Base-by-base conservation (phyloP, 148 eudicot genomes). In the Vaccinium macrocarpon region DNA sequence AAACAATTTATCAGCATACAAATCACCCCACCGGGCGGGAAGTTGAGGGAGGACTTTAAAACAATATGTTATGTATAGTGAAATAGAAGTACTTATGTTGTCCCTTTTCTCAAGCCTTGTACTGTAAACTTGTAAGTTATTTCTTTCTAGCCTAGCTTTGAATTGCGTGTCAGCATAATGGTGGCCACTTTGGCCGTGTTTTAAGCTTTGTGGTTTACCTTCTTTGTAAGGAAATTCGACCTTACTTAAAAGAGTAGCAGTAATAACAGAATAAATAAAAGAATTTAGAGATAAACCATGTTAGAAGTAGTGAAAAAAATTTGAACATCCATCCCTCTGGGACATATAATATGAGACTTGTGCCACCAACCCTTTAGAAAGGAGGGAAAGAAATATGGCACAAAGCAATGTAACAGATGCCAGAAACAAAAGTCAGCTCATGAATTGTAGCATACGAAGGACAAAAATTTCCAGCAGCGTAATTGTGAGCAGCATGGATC, bases 391-490 rank as follows among this genome's bases (percentile, higher is more conserved):
- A 68, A 68, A 68, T 29, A 15, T 38, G 27, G 38, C 73, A 68
- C 49, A 35, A 72, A 72, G 48, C 76, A 38, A 19, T 16, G 76
- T 72, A 7, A 72, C 50, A 72, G 23, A 72, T 72, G 76, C 49
- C 76, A 32, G 76, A 72, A 72, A 38, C 49, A 72, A 35, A 72
- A 38, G 76, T 72, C 12, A 72, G 50, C 8, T 72, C 76, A 72
- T 38, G 8, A 72, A 72, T 38, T 72, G 76, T 32, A 38, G 50
- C 49, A 15, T 38, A 72, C n/a, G 23, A 72, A 72, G 50, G 50
- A 32, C 76, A 15, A 72, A n/a, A 38, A 38, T 32, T 38, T 72
- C 76, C 50, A 16, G 4, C 2, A 0, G 21, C 21, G 18, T 32
- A 72, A 15, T 13, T 15, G 49, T 16, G 16, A 49, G 48, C 76